Base-by-base conservation (phyloP, 176 grass and related monocot species). In the Phyllostachys edulis region DNA sequence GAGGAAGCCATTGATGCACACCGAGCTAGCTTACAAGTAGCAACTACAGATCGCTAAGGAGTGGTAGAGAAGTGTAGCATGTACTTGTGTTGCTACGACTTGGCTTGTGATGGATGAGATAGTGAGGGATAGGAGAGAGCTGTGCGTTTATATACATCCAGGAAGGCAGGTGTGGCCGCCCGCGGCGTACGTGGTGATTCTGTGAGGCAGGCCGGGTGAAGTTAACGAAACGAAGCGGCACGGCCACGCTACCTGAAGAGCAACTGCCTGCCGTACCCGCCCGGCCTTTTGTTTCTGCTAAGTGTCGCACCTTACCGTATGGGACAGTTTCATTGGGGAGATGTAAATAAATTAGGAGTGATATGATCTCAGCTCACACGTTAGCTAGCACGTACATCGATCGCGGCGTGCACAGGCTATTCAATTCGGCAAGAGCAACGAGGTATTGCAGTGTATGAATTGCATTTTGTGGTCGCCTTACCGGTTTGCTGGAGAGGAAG, bases 1-100 rank as follows among this genome's bases (percentile, higher is more conserved):
- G 73, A 51, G 54, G 46, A 87, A 42, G 67, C 80, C 84, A 87
- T 87, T 68, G 67, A 38, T 29, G 47, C 36, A 37, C 40, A 24
- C 60, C 1, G 23, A 37, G 15, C 29, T 10, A 67, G 52, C 27
- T 13, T 70, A 18, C 17, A 6, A 20, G 51, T 20, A 16, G 15
- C 47, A 50, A 50, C 3, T 50, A 50, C 15, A 16, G 47, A 50
- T 50, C 15, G 47, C 14, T 50, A 5, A 50, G 47, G 47, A 44
- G 42, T 44, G 5, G 1, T 50, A 50, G 14, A 47, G 46, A 29
- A 36, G 29, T n/a, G 17, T 21, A 55, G 62, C 59, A 41, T 7
- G 45, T 1, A 5, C 6, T 61, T 42, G 56, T n/a, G 55, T 38
- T 27, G 29, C 39, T 55, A 4, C 49, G 0, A 67, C 26, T 40